Conservation (phyloP, 1,284 basidiomycete species). For the Boletellus deceptivus region DNA sequence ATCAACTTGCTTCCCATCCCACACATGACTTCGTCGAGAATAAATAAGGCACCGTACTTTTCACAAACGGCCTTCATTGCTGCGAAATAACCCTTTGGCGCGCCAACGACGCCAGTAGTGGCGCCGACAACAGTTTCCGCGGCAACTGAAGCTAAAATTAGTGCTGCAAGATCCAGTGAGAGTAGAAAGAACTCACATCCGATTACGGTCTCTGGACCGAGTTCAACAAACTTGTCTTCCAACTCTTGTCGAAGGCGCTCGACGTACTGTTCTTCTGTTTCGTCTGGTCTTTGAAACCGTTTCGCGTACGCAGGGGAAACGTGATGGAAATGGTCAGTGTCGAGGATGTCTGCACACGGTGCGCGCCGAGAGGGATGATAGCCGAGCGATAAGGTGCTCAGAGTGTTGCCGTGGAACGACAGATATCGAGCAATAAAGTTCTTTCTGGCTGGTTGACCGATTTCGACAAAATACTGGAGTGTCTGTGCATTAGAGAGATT, state of each 20-base stretch:
- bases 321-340: constrained; percentile 67
- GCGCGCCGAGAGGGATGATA: constrained; percentile 63
- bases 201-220: constrained; percentile 79
- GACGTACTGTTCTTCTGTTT: constrained; percentile 77
- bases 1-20: constrained; percentile 74
- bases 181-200: constrained; percentile 51
- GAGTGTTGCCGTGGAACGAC: constrained; percentile 84
- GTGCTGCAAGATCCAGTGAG: neutral
- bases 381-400: constrained; percentile 66
- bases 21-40: constrained; percentile 85
- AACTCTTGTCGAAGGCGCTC: constrained; percentile 73
- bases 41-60: constrained; percentile 82
- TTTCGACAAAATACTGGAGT: constrained; percentile 65
- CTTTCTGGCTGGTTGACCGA: constrained; percentile 60
- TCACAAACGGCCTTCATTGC: constrained; percentile 87
- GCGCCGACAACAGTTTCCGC: constrained; percentile 85
- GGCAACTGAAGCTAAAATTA: constrained; percentile 52
- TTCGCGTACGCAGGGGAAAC: constrained; percentile 85
- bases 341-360: constrained; percentile 64
- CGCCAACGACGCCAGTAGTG: constrained; percentile 69
- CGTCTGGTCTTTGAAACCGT: constrained; percentile 65
- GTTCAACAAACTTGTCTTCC: constrained; percentile 77
- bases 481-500: constrained; percentile 4
- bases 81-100: constrained; percentile 78
- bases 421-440: constrained; percentile 80